phyloP scores from a whole-genome alignment of 2,329 filamentous ascomycete genomes.

The Aspergillus fumigatiaffinis region DNA sequence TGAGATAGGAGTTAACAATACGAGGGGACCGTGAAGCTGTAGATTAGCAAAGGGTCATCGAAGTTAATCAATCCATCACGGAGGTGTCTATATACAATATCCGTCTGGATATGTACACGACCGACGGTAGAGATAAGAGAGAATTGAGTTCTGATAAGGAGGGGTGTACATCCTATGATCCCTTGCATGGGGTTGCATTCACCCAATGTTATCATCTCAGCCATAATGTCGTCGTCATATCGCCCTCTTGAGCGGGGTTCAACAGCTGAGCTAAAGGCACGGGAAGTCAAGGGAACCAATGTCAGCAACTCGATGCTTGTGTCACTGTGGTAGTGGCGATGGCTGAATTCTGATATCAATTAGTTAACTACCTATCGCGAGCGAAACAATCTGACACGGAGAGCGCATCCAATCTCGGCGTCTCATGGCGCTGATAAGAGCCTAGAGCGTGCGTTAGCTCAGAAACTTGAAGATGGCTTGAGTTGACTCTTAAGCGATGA shows the following conservation, averaged over 20 bases:
- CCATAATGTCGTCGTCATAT: not conserved
- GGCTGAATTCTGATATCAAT: not conserved
- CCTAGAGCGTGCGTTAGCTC: not conserved
- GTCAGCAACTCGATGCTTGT: not conserved
- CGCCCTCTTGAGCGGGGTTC: not conserved
- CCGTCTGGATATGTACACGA: not conserved
- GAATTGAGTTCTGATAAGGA: not conserved
- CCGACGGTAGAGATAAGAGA: not conserved
- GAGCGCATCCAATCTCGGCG: not conserved
- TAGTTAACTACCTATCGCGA: not conserved
- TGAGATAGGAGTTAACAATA: conserved; percentile 6
- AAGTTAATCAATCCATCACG: not conserved
- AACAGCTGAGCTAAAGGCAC: not conserved
- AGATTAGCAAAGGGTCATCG: not conserved
- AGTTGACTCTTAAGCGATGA: not conserved
- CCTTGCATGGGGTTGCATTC: not conserved
- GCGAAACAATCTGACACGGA: not conserved
- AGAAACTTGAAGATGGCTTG: not conserved
- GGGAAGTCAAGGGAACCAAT: not conserved
- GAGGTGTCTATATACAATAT: no score
- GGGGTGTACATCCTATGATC: conserved; percentile 5
- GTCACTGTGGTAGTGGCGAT: not conserved
- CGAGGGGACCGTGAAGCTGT: conserved; percentile 1
- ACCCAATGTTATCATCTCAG: not conserved
- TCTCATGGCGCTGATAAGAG: not conserved